Base-by-base conservation (phyloP, 2,329 filamentous ascomycete genomes). In the Seiridium unicorne region DNA sequence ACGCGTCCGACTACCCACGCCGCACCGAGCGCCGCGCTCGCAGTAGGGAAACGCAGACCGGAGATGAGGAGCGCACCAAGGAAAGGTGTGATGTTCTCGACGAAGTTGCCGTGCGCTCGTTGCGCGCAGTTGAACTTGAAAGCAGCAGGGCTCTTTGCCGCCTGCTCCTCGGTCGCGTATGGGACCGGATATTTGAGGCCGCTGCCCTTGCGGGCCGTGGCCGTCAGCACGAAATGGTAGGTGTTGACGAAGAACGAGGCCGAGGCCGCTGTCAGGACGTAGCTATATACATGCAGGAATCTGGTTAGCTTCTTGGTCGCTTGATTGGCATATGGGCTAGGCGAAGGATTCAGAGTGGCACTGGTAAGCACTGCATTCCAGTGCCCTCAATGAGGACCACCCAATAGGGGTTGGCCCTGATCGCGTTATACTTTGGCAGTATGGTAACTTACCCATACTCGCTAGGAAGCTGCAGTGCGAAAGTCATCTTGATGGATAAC, bases 61-160 rank as follows among this genome's bases (percentile, higher is more conserved):
- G 83, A 74, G 65, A 89, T 78, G 61, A 87, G 71, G 9, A 88
- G 74, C 32, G 78, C 74, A 31, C 74, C 77, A 9, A 89, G 68
- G 69, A 84, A 78, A 3, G 84, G 76, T 7, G 81, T 74, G 42
- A 84, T 76, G 74, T 85, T 87, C 77, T 90, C 88, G 64, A 79
- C 79, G 74, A 81, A 89, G 78, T 89, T 89, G 66, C 77, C 74
- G 70, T 90, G 87, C 8, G 85, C 81, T 53, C 84, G 83, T 66
- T 70, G 70, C 7, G 70, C 67, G 76, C 86, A 89, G 79, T 90
- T 90, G 77, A 89, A 89, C 57, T 72, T 69, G 71, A 74, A 82
- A 48, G 81, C 85, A 54, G 79, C 79, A 51, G 78, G 76, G 68
- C 86, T 78, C 74, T 84, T 83, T 36, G 76, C 77, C 26, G 83